Evolutionary conservation across 2,329 filamentous ascomycete species (phyloP).

Genomic region (Seiridium cupressi): DNA sequence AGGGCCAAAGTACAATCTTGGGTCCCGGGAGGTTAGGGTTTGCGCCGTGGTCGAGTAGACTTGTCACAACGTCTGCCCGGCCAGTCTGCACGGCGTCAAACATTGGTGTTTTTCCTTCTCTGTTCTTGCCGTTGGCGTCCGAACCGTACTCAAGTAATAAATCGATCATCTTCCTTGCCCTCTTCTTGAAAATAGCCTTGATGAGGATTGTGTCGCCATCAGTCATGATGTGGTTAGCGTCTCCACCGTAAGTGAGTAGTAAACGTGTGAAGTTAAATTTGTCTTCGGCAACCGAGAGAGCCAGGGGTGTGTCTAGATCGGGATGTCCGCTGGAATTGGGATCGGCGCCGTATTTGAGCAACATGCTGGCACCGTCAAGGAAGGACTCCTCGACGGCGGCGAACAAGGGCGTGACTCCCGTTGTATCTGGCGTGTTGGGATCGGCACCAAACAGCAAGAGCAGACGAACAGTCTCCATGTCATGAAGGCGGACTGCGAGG

Average conservation of each 20-base stretch:
- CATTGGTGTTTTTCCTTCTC: slow-evolving; percentile 60
- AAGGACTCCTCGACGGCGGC: slow-evolving; percentile 51
- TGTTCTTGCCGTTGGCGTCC: slow-evolving; percentile 57
- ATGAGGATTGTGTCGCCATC: slow-evolving; percentile 62
- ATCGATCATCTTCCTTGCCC: slow-evolving; percentile 53
- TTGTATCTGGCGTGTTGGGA: slow-evolving; percentile 48
- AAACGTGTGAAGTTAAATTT: slow-evolving; percentile 58
- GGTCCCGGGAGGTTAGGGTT: slow-evolving; percentile 68
- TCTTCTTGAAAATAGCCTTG: slow-evolving; percentile 57
- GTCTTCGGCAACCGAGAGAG: slow-evolving; percentile 46
- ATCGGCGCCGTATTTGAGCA: slow-evolving; percentile 65
- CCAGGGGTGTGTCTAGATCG: slow-evolving; percentile 54
- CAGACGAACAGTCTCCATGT: slow-evolving; percentile 52
- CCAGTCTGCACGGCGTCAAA: slow-evolving; percentile 59
- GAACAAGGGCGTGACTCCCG: slow-evolving; percentile 48
- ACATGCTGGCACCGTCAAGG: slow-evolving; percentile 53
- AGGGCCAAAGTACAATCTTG: slow-evolving; percentile 68
- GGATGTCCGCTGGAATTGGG: slow-evolving; percentile 50
- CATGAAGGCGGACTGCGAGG: slow-evolving; percentile 49
- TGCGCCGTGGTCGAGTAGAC: slow-evolving; percentile 56
- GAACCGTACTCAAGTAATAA: slow-evolving; percentile 59
- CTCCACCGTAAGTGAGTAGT: slow-evolving; percentile 60
- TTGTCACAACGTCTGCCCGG: slow-evolving; percentile 54
- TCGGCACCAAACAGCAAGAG: slow-evolving; percentile 57
- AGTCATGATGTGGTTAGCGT: slow-evolving; percentile 50